phyloP scores from a whole-genome alignment of 805 yeast species.

The Candida nanaspora region DNA sequence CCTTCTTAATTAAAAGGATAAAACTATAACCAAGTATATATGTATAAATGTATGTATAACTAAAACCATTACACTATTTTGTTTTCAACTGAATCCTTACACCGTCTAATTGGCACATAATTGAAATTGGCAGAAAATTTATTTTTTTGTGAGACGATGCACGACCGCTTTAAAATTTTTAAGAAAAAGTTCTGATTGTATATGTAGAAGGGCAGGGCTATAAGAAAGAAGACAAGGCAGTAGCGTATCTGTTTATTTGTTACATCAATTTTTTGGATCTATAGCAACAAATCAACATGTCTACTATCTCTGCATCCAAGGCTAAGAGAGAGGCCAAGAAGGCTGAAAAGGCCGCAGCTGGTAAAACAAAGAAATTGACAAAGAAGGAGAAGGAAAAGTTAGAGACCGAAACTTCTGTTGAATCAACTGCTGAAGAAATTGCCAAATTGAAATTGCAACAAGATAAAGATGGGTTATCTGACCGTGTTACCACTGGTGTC shows the following conservation, averaged over 20 bases:
- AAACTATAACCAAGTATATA: too few relatives aligned
- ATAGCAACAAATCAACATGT: slow-evolving; percentile 18
- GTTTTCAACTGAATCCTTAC: too few relatives aligned
- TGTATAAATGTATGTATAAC: too few relatives aligned
- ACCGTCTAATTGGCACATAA: too few relatives aligned
- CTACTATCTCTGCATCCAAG: slow-evolving; percentile 76
- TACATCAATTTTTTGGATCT: background rate
- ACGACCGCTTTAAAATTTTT: too few relatives aligned
- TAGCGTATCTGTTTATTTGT: background rate
- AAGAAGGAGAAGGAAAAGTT: slow-evolving; percentile 39
- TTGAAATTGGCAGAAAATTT: too few relatives aligned
- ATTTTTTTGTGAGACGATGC: too few relatives aligned
- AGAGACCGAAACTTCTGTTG: slow-evolving; percentile 44
- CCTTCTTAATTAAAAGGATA: too few relatives aligned
- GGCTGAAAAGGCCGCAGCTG: slow-evolving; percentile 85
- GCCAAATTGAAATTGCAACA: slow-evolving; percentile 86
- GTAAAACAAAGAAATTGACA: slow-evolving; percentile 59
- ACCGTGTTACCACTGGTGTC: slow-evolving; percentile 97
- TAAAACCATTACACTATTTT: too few relatives aligned
- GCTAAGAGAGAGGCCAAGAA: slow-evolving; percentile 98
- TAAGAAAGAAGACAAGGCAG: too few relatives aligned
- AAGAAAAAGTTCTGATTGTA: too few relatives aligned
- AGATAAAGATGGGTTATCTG: slow-evolving; percentile 90
- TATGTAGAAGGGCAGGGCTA: too few relatives aligned
- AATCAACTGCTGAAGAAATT: slow-evolving; percentile 64